Evolutionary conservation across 345 rosid species (phyloP).

Genomic region (Microcos paniculata): DNA sequence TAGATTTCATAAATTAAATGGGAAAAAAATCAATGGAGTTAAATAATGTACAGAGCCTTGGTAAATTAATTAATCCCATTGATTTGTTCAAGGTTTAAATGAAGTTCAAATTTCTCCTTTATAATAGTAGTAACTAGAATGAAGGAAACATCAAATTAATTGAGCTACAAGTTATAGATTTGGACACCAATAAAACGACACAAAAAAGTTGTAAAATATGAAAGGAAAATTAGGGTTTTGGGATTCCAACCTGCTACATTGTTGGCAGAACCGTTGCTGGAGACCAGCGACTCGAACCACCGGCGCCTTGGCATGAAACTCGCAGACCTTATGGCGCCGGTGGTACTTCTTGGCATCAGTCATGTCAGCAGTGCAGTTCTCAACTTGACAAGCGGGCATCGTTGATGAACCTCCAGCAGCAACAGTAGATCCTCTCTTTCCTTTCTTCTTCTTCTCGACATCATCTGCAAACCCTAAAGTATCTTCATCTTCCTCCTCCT

Average conservation of each 20-base stretch:
- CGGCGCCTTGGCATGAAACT: slow-evolving; percentile 77
- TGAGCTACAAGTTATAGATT: background rate
- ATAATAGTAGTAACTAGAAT: background rate
- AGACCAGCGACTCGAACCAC: slow-evolving; percentile 52
- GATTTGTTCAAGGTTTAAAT: background rate
- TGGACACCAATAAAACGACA: background rate
- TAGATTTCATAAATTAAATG: background rate
- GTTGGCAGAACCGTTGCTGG: slow-evolving; percentile 93
- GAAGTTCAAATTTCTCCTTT: background rate
- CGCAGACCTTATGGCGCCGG: slow-evolving; percentile 86
- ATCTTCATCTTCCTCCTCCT: slow-evolving; percentile 46
- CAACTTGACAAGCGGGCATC: slow-evolving; percentile 56
- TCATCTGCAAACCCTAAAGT: slow-evolving; percentile 43
- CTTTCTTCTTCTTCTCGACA: slow-evolving; percentile 44
- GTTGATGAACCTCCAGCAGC: slow-evolving; percentile 28
- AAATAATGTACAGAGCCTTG: background rate
- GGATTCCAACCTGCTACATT: slow-evolving; percentile 82
- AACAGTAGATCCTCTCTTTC: slow-evolving; percentile 34
- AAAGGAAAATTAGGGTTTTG: slow-evolving; percentile 37
- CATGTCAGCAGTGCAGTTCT: slow-evolving; percentile 63
- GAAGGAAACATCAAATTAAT: background rate
- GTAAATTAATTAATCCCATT: background rate
- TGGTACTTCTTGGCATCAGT: slow-evolving; percentile 69
- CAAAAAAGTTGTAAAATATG: background rate
- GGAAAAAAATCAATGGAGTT: background rate